Evolutionary conservation across 306 rosid species (phyloP), one percentile per base, ranked within the genome.

Genomic region (Echinosophora koreensis): DNA sequence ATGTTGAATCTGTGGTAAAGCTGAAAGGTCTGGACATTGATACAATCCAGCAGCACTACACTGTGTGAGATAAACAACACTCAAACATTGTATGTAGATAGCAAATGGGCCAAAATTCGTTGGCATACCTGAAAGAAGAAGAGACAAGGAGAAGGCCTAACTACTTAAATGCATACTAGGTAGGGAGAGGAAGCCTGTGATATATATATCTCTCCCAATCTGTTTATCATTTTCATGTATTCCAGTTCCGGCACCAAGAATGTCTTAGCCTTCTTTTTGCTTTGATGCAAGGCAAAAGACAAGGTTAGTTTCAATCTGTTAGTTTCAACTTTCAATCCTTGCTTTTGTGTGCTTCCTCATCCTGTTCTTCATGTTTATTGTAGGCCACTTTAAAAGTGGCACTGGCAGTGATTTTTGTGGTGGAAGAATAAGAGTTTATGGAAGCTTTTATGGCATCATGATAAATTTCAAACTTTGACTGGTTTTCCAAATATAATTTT

Each of bases 1-100:
- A 95, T 34, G 99, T 95, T 5, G 99, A 95, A 84, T 95, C 99
- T 4, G 99, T 95, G 78, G 97, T 88, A 86, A 95, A 95, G 94
- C 93, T 95, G 63, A 95, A 95, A 70, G 99, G 99, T 5, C 68
- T 95, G 35, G 99, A 95, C 87, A 88, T 95, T 63, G 99, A 95
- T 27, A 87, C 97, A 27, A 95, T 88, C 81, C 97, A 96, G 83
- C 98, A 96, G 78, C 97, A 96, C 76, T 96, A 96, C 77, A 96
- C 99, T 34, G 98, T 96, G 81, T 96, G 79, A 30, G 32, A 95
- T 44, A 44, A 37, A 28, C 76, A 69, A 39, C 58, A 38, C 51
- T 47, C 74, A 13, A 78, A 71, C 11, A 22, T 65, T 34, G 59
- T 74, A 76, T 81, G 80, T 74, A 76, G 83, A 82, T 74, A 79